Percentiles rank a stretch among this genome's conserved stretches.
Evolutionary conservation across 2,329 filamentous ascomycete species (phyloP).

Genomic region (Claviceps sp.): DNA sequence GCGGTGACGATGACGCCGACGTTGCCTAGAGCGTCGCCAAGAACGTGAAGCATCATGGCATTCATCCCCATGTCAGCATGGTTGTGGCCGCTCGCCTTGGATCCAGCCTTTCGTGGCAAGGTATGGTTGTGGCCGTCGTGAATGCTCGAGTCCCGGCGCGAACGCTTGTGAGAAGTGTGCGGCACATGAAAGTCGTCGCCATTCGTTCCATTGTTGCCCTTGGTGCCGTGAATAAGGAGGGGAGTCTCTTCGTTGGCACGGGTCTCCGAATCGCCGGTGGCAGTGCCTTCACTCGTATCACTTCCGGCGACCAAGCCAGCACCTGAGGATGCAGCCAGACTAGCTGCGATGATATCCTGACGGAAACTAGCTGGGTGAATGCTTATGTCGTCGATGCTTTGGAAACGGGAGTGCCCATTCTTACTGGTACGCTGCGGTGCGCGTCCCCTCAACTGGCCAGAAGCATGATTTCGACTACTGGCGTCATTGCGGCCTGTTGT

Average conservation of each 20-base stretch:
- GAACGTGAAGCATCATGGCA: constrained; percentile 60
- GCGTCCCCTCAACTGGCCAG: constrained; percentile 24
- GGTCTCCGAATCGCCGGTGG: constrained; percentile 26
- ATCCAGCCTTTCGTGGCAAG: constrained; percentile 48
- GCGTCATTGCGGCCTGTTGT: constrained; percentile 14
- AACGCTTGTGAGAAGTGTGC: constrained; percentile 12
- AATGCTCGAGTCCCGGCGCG: constrained; percentile 34
- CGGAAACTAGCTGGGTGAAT: constrained; percentile 84
- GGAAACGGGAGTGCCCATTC: constrained; percentile 43
- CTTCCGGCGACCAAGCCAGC: constrained; percentile 41
- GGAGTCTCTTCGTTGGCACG: constrained; percentile 32
- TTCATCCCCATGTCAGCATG: constrained; percentile 94
- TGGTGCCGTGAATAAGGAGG: constrained; percentile 23
- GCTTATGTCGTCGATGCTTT: constrained; percentile 59
- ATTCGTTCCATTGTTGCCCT: constrained; percentile 18
- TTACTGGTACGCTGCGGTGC: constrained; percentile 32
- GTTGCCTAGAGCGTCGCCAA: constrained; percentile 77
- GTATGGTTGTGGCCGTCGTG: constrained; percentile 72
- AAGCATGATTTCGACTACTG: constrained; percentile 17
- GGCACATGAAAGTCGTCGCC: constrained; percentile 12
- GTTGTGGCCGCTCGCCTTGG: constrained; percentile 57
- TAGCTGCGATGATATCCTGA: constrained; percentile 84
- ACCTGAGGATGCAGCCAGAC: constrained; percentile 36
- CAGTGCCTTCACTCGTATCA: constrained; percentile 35
- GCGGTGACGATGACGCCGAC: constrained; percentile 74